Evolutionary conservation across 75 land plant species (phyloP), one percentile per base, ranked within the genome.

Genomic region (Chamaecyparis obtusa): DNA sequence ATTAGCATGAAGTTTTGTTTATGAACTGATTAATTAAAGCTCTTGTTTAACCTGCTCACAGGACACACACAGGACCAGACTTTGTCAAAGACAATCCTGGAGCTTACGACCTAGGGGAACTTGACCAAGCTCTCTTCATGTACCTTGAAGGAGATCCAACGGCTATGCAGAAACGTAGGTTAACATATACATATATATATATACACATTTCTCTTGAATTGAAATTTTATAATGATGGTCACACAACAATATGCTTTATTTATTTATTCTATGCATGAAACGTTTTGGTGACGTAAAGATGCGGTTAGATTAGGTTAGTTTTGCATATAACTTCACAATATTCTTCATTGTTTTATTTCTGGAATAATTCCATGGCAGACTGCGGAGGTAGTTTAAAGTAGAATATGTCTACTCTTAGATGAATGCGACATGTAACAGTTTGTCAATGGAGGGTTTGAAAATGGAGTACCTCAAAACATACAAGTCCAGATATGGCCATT

Each of bases 121-220:
- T 94, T 41, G 95, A 94, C 89, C 93, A 94, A 86, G 95, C 95
- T 1, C 90, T 94, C n/a, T 91, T 91, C 35, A 84, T 93, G 32
- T 94, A 94, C 88, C 84, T 94, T 17, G 94, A 94, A 69, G 91
- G 92, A 27, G 91, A 87, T 21, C 49, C 91, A 49, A 49, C 89
- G 46, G 36, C 33, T 37, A 90, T 90, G 36, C 92, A 91, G 85
- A 88, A 86, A 74, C 92, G 93, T 91, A 77, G 83, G 88, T 21
- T 67, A 56, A 56, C 51, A 48, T 49, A 69, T 17, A 24, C 46
- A 44, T 44, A 44, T 69, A 13, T 39, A 39, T 75, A 10, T 83
- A 19, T 27, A 85, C 55, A 83, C 24, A 78, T 35, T 87, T 43
- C 16, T 54, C 80, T 84, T 15, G 27, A 46, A 81, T 21, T 27